Base-by-base conservation (phyloP, 768 basidiomycete species). In the Psilocybe subaeruginosa region DNA sequence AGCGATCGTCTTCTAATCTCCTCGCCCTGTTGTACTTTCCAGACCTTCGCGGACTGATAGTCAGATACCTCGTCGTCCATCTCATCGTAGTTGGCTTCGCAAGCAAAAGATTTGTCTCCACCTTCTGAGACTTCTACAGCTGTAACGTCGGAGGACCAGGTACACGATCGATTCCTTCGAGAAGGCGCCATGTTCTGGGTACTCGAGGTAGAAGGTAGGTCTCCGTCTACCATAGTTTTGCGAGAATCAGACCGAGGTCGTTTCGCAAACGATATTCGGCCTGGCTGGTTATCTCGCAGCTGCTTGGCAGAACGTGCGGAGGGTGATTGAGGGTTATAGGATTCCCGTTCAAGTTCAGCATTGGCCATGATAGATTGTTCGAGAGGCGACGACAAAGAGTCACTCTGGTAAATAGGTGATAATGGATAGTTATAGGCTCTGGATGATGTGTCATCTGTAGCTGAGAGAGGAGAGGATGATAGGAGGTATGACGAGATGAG, bases 81-180 rank as follows among this genome's bases (percentile, higher is more conserved):
- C 31, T 17, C 29, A 46, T 47, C 6, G 23, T 41, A 31, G 29
- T 17, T 14, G n/a, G 29, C 11, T 29, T 45, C 19, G 27, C 3
- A 29, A 16, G n/a, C 2, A 35, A n/a, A 17, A 9, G 29, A 17
- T 33, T 57, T 35, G 16, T 31, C 43, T 23, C 17, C 29, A 19
- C 33, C 27, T 8, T 57, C 51, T 8, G 31, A 35, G 33, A 30
- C 8, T 23, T 23, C 46, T 29, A 58, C 56, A 35, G 52, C 53
- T 6, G 62, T 58, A 8, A 39, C 47, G 51, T 54, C 62, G 52
- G 62, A 63, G 12, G 53, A 59, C 46, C 62, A 58, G 23, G 53
- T 55, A 23, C 33, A 58, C 2, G 60, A 61, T 29, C 55, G 60
- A 29, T 17, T 52, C n/a, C 31, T 37, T 35, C 53, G 39, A 37